These are phyloP conservation scores for Escallonia rubra DNA, from an alignment of 129 eudicot genomes.

Conservation along the genomic window DNA sequence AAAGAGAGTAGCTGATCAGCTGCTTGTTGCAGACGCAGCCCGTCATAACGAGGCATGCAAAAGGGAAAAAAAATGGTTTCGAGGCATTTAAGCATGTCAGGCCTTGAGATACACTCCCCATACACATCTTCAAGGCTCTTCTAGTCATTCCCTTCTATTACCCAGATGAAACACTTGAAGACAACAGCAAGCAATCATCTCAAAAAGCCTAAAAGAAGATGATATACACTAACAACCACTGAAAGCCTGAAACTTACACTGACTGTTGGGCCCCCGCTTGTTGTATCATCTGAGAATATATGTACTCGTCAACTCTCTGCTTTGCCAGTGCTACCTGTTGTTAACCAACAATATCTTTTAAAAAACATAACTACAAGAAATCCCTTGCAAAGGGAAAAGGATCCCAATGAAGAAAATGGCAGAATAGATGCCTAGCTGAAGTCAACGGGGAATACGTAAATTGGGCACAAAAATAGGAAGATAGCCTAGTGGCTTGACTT, in stretches of 20 bases:
- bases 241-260: constrained; percentile 27
- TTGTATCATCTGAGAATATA: constrained; percentile 73
- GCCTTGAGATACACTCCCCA: background rate
- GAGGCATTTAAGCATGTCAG: background rate
- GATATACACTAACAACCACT: constrained; percentile 3
- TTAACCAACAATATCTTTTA: background rate
- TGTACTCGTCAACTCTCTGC: constrained; percentile 91
- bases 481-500: too few relatives aligned
- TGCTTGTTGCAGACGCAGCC: too few relatives aligned
- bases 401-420: too few relatives aligned
- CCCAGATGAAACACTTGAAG: background rate
- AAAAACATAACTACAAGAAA: background rate
- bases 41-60: too few relatives aligned
- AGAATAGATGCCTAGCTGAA: too few relatives aligned
- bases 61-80: background rate
- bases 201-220: background rate
- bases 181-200: background rate
- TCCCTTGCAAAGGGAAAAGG: background rate
- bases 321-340: constrained; percentile 85
- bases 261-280: constrained; percentile 63
- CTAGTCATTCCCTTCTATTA: background rate
- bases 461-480: too few relatives aligned
- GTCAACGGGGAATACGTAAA: too few relatives aligned
- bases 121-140: background rate
- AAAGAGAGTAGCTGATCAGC: too few relatives aligned